phyloP scores from a whole-genome alignment of 2,329 filamentous ascomycete genomes.

The Verticillium klebahnii region DNA sequence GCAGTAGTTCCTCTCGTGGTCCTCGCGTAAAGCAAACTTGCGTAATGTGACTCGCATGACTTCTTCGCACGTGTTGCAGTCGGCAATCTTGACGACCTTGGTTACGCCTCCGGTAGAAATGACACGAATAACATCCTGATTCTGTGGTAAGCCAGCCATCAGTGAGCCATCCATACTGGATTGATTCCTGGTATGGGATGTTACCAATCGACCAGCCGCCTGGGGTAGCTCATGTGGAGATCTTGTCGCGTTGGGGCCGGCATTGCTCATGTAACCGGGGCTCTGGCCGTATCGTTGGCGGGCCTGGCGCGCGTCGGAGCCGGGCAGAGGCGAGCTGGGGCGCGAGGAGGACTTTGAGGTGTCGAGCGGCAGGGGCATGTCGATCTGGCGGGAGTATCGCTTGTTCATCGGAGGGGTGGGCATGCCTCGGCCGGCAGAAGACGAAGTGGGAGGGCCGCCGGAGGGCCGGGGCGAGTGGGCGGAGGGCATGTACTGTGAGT shows the following conservation, averaged over 20 bases:
- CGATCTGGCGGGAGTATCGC: constrained; percentile 60
- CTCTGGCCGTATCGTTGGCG: constrained; percentile 55
- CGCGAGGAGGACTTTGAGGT: constrained; percentile 56
- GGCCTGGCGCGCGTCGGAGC: constrained; percentile 51
- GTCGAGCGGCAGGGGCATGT: constrained; percentile 38
- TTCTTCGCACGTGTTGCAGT: constrained; percentile 87
- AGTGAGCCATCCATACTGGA: constrained; percentile 82
- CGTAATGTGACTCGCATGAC: constrained; percentile 85
- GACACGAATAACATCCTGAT: constrained; percentile 86
- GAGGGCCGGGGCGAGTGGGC: constrained; percentile 58
- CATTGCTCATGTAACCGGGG: constrained; percentile 41
- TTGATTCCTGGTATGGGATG: constrained; percentile 62
- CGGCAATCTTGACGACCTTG: constrained; percentile 89
- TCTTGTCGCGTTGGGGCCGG: constrained; percentile 47
- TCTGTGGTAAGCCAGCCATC: constrained; percentile 78
- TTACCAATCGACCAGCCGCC: constrained; percentile 53
- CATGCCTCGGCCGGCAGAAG: constrained; percentile 12
- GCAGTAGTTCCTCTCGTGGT: constrained; percentile 91
- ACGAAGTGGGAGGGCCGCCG: constrained; percentile 38
- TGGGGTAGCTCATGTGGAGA: constrained; percentile 60
- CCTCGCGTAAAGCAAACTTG: constrained; percentile 83
- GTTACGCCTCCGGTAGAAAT: constrained; percentile 89
- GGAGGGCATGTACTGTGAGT: constrained; percentile 58
- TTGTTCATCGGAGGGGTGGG: constrained; percentile 47
- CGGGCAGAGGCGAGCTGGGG: constrained; percentile 62